phyloP scores from a whole-genome alignment of 140 eudicot genomes.

The Flaveria floridana region DNA sequence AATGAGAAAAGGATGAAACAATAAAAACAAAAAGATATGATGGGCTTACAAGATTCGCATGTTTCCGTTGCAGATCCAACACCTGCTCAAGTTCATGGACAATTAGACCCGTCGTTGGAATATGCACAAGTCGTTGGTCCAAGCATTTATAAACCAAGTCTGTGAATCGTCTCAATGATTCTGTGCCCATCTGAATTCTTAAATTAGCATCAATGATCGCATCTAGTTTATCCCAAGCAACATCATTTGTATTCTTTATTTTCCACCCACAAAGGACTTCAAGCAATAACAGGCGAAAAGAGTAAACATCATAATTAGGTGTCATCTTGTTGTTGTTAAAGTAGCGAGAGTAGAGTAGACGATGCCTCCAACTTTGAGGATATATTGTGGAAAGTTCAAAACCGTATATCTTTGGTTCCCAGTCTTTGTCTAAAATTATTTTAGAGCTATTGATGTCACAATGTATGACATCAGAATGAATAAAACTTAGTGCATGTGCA shows the following conservation, averaged over 20 bases:
- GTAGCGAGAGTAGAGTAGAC: background rate
- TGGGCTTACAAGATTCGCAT: background rate
- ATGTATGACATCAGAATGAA: background rate
- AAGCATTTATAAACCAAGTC: background rate
- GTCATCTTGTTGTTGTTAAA: background rate
- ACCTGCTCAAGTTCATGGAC: background rate
- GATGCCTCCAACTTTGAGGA: background rate
- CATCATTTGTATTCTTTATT: background rate
- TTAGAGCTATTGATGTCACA: background rate
- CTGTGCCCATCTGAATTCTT: background rate
- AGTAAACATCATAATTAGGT: background rate
- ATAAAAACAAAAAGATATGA: background rate
- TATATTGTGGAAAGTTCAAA: background rate
- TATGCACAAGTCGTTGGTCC: background rate
- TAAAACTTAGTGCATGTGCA: background rate
- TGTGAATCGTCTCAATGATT: background rate
- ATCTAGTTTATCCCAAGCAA: background rate
- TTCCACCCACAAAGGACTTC: background rate
- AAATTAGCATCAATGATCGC: background rate
- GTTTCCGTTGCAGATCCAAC: background rate
- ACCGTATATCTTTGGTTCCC: background rate
- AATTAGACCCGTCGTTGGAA: background rate
- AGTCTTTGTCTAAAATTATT: background rate
- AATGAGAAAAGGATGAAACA: background rate
- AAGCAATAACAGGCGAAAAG: background rate